Evolutionary conservation across 805 yeast genomes (phyloP).

Genomic region (Pichia membranifaciens): DNA sequence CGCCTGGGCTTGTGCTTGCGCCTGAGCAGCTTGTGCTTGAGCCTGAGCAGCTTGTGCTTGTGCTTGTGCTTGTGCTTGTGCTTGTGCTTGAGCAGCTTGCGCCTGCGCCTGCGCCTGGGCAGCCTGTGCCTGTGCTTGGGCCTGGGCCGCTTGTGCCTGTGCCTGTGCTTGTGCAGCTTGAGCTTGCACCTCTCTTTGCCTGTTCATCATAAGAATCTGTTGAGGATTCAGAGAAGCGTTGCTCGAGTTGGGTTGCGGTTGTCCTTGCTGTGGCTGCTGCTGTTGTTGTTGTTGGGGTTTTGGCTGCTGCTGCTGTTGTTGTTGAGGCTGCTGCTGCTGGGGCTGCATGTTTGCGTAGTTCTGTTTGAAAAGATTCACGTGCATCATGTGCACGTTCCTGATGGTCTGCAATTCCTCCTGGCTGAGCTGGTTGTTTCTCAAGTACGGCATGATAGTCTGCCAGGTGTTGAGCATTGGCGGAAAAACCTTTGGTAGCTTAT

Average conservation of each 20-base stretch:
- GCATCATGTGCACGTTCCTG: slow-evolving; percentile 62
- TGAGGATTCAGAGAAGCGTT: slow-evolving; percentile 25
- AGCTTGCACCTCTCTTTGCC: slow-evolving; percentile 22
- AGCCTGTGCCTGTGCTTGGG: slow-evolving; percentile 8
- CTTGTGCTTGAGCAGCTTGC: slow-evolving; percentile 3
- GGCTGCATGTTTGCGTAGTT: slow-evolving; percentile 32
- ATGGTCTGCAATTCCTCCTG: slow-evolving; percentile 52
- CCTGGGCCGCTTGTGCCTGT: slow-evolving; percentile 12
- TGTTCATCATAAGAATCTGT: slow-evolving; percentile 29
- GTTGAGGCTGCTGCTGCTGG: slow-evolving; percentile 16
- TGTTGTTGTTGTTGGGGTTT: slow-evolving; percentile 20
- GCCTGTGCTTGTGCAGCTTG: slow-evolving; percentile 4
- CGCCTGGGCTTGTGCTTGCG: slow-evolving; percentile 5
- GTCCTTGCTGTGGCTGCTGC: slow-evolving; percentile 13
- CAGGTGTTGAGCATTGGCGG: slow-evolving; percentile 79
- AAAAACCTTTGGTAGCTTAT: slow-evolving; percentile 58
- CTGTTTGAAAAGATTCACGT: slow-evolving; percentile 48
- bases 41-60: slow-evolving; percentile 1
- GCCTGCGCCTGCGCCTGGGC: slow-evolving; percentile 6
- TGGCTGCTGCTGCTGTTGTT: slow-evolving; percentile 34
- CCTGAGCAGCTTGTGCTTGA: slow-evolving; percentile 4
- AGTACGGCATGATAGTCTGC: slow-evolving; percentile 67
- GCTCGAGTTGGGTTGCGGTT: slow-evolving; percentile 14
- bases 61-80: background rate
- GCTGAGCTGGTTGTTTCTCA: slow-evolving; percentile 49